Evolutionary conservation across 257 asterid species (phyloP), one percentile per base, ranked within the genome.

Genomic region (Solanum okadae): DNA sequence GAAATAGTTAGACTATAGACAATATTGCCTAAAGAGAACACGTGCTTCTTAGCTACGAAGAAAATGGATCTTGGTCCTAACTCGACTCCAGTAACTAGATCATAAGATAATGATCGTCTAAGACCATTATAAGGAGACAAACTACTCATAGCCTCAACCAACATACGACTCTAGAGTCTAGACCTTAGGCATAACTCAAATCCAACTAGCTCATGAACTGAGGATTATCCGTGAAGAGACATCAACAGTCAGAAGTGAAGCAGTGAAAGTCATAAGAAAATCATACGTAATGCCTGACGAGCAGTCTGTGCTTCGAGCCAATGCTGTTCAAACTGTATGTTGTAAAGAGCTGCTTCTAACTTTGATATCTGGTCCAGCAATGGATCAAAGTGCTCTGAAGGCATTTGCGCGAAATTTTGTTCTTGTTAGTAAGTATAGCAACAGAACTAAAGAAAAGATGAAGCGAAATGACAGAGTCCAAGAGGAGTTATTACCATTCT

Each of bases 301-400:
- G 96, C 97, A 29, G 98, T 96, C 84, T 96, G 98, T 79, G 98
- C 98, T 92, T 95, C 99, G 15, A 96, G 93, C 98, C 99, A 96
- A 89, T 95, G 98, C 90, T 96, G 99, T 93, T 96, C 98, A 86
- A 94, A 96, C 90, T 96, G 98, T 90, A 96, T 93, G 87, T 95
- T 94, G 92, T 95, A 95, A 72, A 95, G 90, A 90, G 98, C 98
- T 92, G 93, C 98, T 92, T 95, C 98, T 71, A 95, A 93, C 93
- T 95, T 96, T 35, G 97, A 94, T 76, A 95, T 93, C 86, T 95
- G 98, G 91, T 96, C 99, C 89, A 95, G 92, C 83, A 95, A 94
- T 37, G 99, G 99, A 77, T 95, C 93, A 92, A 95, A 93, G 90
- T 95, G 99, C 92, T 96, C 99, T 95, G 95, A 89, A 77, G 42